Evolutionary conservation across 305 asterid genomes (phyloP), one percentile per base, ranked within the genome.

Genomic region (Rubia tinctorum): DNA sequence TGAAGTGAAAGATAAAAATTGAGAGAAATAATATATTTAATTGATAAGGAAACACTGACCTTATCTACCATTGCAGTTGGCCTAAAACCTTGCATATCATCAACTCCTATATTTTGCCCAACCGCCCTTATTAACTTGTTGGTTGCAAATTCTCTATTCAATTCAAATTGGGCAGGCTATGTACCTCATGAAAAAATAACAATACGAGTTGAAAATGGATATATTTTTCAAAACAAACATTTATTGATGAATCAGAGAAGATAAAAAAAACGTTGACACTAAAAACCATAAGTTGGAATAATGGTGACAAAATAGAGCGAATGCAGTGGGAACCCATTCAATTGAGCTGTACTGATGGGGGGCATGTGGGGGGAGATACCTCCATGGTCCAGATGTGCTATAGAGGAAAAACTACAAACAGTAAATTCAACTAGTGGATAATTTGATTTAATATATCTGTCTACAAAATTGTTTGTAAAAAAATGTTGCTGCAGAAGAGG

Each of bases 301-400:
- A 69, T 15, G 73, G 73, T 51, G 73, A 69, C 73, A 69, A 59
- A 66, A n/a, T 37, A 43, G 68, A 71, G 77, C 73, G 77, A 61
- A 84, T 81, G 88, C 84, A 2, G 83, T 87, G 96, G 90, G 79
- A 75, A n/a, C 89, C 90, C 95, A 86, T 87, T 83, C 87, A 80
- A 17, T 71, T 80, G 90, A 87, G 94, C 94, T 88, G 91, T 81
- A 82, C 47, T 73, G 82, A 90, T 90, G 91, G 93, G 74, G 76
- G 88, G n/a, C 96, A 90, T 88, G 96, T 86, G 96, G 88, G 59
- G 80, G 53, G n/a, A n/a, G n/a, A 76, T 39, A 71, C 82, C 85
- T 76, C 22, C 82, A 72, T 71, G 56, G 67, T 73, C 82, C 85
- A 83, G 80, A 75, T 80, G 77, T 68, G 34, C 34, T 30, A 3